Base-by-base conservation (phyloP, 176 grass and related monocot species). In the Coix lacrymajobi region DNA sequence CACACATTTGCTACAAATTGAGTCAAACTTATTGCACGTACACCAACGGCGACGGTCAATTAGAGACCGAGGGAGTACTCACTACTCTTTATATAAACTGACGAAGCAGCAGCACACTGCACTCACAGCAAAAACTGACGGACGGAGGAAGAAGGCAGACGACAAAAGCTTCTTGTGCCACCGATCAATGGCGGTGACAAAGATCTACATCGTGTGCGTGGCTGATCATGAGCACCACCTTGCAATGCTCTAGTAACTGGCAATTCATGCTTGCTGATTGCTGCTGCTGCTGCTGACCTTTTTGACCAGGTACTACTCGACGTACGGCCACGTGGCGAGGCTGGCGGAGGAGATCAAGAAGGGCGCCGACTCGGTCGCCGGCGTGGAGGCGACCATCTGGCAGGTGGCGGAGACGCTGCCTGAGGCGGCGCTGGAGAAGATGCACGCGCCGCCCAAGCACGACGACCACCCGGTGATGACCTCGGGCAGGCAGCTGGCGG, bases 401-500 rank as follows among this genome's bases (percentile, higher is more conserved):
- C 62, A 64, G 62, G 62, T 64, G 29, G 29, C 62, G 15, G 62
- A 64, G 29, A 64, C 62, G 5, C 62, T 64, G 6, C 62, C 62
- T 6, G 1, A 3, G 6, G 1, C 0, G 7, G 62, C 15, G 6
- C 62, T 64, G 14, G 29, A 5, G 14, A 64, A 64, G 62, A 32
- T 64, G 62, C 62, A 6, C 2, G 61, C 61, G 26, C 25, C 26
- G 28, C 13, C 28, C 2, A 63, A 16, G 61, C 7, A 0, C 3
- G 57, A 26, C 0, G 29, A 31, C 0, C 62, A 64, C 28, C 62
- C 62, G 29, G 62, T 64, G 29, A 64, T 63, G 57, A 14, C 8
- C 29, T 8, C 62, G 13, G 62, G 62, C 29, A 64, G 9, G 58
- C 60, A 89, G 49, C 82, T 89, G 8, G 87, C 77, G 0, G 62